Evolutionary conservation across 2,329 filamentous ascomycete genomes (phyloP).

Genomic region (Colletotrichum sublineola): DNA sequence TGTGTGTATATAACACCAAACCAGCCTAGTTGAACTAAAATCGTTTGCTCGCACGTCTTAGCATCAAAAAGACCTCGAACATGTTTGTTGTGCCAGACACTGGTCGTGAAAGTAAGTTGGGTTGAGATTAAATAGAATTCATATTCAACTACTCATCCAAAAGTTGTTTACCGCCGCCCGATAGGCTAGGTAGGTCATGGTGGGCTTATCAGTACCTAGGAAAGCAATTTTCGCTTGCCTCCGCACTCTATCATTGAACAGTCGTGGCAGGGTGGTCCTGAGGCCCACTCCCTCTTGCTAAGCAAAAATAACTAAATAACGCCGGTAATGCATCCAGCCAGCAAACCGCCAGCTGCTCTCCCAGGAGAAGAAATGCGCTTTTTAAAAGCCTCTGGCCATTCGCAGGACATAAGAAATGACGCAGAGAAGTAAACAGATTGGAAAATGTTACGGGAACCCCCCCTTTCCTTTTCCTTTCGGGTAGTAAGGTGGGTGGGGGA

Average conservation of each 20-base stretch:
- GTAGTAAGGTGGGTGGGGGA: neutral
- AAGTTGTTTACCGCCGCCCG: neutral
- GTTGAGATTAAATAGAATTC: neutral
- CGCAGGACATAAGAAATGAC: conserved; percentile 4
- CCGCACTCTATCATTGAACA: neutral
- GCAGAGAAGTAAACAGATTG: neutral
- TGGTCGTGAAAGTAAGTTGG: neutral
- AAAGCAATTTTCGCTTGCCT: neutral
- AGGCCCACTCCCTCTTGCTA: neutral
- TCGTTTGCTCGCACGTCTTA: no score
- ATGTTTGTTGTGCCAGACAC: no score
- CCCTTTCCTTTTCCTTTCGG: neutral
- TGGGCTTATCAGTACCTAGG: neutral
- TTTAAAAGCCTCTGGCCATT: neutral
- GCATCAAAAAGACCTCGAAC: neutral
- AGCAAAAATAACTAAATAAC: neutral
- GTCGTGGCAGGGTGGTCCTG: neutral
- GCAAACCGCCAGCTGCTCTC: neutral
- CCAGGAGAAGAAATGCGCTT: neutral
- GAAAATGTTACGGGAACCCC: neutral
- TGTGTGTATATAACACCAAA: neutral
- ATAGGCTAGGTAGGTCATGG: neutral
- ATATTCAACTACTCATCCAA: neutral
- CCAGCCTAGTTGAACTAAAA: neutral
- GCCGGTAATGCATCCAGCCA: conserved; percentile 4